These are phyloP conservation scores for Cryomyces minteri DNA, from an alignment of 495 filamentous ascomycete genomes.

Conservation along the genomic window DNA sequence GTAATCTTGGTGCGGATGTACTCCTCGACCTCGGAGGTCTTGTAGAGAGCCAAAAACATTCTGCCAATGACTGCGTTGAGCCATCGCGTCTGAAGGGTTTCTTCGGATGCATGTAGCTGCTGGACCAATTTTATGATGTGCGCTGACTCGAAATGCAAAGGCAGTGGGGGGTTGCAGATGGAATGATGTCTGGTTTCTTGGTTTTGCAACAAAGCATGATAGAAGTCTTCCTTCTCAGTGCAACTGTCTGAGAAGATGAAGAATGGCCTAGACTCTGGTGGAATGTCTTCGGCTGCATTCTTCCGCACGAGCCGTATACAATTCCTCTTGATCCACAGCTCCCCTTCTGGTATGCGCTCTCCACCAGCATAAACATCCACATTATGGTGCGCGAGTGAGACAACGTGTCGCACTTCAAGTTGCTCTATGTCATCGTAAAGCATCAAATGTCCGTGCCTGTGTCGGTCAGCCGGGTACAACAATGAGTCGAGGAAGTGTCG, in stretches of 20 bases:
- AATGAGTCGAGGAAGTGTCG: too few relatives aligned
- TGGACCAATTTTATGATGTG: slow-evolving; percentile 79
- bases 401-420: slow-evolving; percentile 85
- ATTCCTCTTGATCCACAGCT: slow-evolving; percentile 89
- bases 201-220: slow-evolving; percentile 75
- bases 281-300: slow-evolving; percentile 33
- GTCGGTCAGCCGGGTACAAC: not conserved
- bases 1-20: slow-evolving; percentile 70
- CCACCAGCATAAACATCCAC: slow-evolving; percentile 72
- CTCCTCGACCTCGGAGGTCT: slow-evolving; percentile 62
- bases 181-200: slow-evolving; percentile 47
- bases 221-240: slow-evolving; percentile 96
- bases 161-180: slow-evolving; percentile 41
- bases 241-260: slow-evolving; percentile 87
- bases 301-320: slow-evolving; percentile 70
- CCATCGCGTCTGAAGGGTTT: slow-evolving; percentile 83
- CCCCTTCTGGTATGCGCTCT: slow-evolving; percentile 60
- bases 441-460: slow-evolving; percentile 87
- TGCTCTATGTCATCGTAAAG: slow-evolving; percentile 84
- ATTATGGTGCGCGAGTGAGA: slow-evolving; percentile 74
- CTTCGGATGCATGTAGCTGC: slow-evolving; percentile 76
- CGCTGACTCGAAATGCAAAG: slow-evolving; percentile 62
- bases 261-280: slow-evolving; percentile 55
- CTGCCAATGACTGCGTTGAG: slow-evolving; percentile 81
- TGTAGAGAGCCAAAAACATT: slow-evolving; percentile 73